Percentiles rank a stretch among this genome's conserved stretches.
These are phyloP conservation scores for Tieghemostelium lacteum DNA, from an alignment of 78 protist species.

Conservation along the genomic window DNA sequence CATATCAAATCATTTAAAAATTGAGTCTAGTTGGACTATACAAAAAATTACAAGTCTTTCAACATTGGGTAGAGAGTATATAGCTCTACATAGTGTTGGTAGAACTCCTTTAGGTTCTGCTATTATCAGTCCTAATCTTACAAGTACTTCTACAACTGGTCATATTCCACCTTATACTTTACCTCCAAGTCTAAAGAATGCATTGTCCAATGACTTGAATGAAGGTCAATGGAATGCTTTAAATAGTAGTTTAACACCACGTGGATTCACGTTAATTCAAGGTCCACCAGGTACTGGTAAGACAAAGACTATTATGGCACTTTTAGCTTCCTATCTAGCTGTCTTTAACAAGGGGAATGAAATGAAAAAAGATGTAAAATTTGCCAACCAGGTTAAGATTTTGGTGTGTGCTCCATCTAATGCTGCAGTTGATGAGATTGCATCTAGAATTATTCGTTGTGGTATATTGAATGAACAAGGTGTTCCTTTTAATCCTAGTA, in stretches of 20 bases:
- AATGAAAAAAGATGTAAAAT: too few relatives aligned
- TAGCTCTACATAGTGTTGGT: constrained; percentile 53
- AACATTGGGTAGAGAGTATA: constrained; percentile 57
- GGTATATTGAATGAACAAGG: constrained; percentile 23
- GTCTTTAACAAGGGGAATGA: too few relatives aligned
- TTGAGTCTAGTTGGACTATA: constrained; percentile 20
- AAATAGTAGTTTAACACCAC: neutral
- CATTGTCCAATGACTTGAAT: neutral
- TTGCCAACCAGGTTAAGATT: constrained; percentile 13
- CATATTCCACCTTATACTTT: neutral
- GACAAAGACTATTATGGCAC: constrained; percentile 82
- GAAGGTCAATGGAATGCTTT: constrained; percentile 58
- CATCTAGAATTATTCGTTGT: constrained; percentile 42
- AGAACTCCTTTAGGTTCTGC: constrained; percentile 30
- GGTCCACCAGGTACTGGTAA: constrained; percentile 93
- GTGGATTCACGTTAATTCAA: constrained; percentile 75
- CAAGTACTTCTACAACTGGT: neutral
- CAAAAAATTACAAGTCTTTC: constrained; percentile 31
- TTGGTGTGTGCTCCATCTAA: constrained; percentile 92
- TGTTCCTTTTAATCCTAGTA: constrained; percentile 14
- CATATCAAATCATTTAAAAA: constrained; percentile 3
- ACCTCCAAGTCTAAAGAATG: neutral
- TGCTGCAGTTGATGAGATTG: constrained; percentile 92
- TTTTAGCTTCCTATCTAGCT: constrained; percentile 44
- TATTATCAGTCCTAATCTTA: constrained; percentile 26